phyloP scores from a whole-genome alignment of 345 rosid genomes.

The Ceriops tagal region DNA sequence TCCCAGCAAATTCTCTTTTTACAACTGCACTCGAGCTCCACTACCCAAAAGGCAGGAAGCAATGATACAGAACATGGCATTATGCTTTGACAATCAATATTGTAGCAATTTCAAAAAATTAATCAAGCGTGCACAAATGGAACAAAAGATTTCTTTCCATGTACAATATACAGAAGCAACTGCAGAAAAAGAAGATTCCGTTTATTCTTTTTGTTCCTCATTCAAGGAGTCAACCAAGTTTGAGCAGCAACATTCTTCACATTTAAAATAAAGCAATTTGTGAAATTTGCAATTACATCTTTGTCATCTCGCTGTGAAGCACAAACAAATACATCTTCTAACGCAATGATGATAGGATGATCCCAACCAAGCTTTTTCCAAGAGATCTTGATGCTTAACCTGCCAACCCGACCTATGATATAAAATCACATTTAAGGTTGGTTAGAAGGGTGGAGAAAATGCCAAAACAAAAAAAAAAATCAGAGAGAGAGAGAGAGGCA shows the following conservation, averaged over 20 bases:
- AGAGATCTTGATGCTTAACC: slow-evolving; percentile 69
- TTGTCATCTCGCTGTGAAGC: slow-evolving; percentile 68
- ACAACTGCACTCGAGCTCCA: slow-evolving; percentile 80
- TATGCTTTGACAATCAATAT: not conserved
- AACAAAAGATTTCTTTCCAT: too few species aligned
- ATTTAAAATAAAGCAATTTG: not conserved
- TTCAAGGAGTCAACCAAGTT: too few species aligned
- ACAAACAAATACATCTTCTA: slow-evolving; percentile 72
- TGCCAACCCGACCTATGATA: slow-evolving; percentile 58
- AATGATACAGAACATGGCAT: not conserved
- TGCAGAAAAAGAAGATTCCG: not conserved
- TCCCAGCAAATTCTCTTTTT: slow-evolving; percentile 79
- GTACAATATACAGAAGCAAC: too few species aligned
- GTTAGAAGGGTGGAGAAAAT: not conserved
- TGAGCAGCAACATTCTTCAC: too few species aligned
- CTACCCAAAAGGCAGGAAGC: slow-evolving; percentile 26
- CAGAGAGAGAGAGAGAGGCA: not conserved
- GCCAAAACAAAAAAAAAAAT: not conserved
- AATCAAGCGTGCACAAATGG: too few species aligned
- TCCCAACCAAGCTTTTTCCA: slow-evolving; percentile 83
- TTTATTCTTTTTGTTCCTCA: not conserved
- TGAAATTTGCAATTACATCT: slow-evolving; percentile 46
- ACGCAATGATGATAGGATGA: slow-evolving; percentile 56
- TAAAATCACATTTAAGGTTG: not conserved
- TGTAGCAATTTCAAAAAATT: too few species aligned